Evolutionary conservation across 2,329 filamentous ascomycete species (phyloP).

Genomic region (Leptodontidium sp.): DNA sequence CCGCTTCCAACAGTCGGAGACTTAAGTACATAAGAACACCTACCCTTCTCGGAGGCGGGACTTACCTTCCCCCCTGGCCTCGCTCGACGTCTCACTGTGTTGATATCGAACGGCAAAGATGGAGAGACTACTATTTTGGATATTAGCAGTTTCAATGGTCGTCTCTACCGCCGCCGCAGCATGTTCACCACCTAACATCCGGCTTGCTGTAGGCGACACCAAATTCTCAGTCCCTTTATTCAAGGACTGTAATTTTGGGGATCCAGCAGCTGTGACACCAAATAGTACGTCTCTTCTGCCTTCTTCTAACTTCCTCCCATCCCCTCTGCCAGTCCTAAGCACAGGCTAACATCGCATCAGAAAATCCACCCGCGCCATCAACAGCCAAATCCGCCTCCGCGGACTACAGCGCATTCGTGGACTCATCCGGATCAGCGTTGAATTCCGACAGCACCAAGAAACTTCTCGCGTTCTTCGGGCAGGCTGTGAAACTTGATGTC

Average conservation of each 20-base stretch:
- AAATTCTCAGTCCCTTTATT: slow-evolving; percentile 29
- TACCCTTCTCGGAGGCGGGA: too few species aligned
- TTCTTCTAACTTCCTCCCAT: neutral
- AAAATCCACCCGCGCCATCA: slow-evolving; percentile 8
- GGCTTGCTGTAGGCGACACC: slow-evolving; percentile 15
- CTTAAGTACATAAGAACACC: too few species aligned
- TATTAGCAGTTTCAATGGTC: neutral
- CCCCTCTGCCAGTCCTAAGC: neutral
- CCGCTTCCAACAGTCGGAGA: neutral
- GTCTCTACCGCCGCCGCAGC: slow-evolving; percentile 3
- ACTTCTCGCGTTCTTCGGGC: slow-evolving; percentile 28
- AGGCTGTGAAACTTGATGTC: slow-evolving; percentile 13
- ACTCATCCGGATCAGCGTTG: slow-evolving; percentile 20
- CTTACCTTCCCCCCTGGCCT: neutral
- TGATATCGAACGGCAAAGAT: neutral
- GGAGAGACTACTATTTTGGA: neutral
- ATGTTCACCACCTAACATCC: slow-evolving; percentile 25
- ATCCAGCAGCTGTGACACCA: slow-evolving; percentile 19
- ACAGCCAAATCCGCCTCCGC: slow-evolving; percentile 20
- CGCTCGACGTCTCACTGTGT: neutral
- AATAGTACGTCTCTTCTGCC: slow-evolving; percentile 15
- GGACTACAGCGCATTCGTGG: slow-evolving; percentile 28
- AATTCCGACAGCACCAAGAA: slow-evolving; percentile 19
- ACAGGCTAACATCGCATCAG: slow-evolving; percentile 1
- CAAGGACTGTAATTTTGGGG: slow-evolving; percentile 28